Base-by-base conservation (phyloP, 2,329 filamentous ascomycete species). In the Pseudocercospora fuligena region DNA sequence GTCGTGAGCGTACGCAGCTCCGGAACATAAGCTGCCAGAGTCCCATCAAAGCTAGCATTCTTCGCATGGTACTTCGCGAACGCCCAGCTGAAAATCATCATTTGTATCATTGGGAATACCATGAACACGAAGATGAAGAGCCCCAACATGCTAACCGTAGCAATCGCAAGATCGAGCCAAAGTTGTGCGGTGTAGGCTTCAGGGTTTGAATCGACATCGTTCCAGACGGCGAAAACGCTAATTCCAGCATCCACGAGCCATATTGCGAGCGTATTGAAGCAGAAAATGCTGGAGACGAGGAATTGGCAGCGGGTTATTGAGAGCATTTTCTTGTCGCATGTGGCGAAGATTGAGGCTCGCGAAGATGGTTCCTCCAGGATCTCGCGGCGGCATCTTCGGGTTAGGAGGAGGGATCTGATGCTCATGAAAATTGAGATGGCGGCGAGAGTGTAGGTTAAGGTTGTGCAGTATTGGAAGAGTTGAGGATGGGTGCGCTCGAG, bases 71-170 rank as follows among this genome's bases (percentile, higher is more conserved):
- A 60, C 12, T 61, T 61, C 4, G 43, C 59, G 46, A 61, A 61
- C 6, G 46, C 59, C 59, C 43, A 49, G 49, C 54, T 53, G 27
- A 40, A 29, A 51, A 61, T 57, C 29, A 68, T 25, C 46, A 73
- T 61, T 60, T 73, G 72, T 1, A 62, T n/a, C 43, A 72, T 58
- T 2, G 72, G 72, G 56, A 72, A 70, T 19, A 72, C 21, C 53
- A 70, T 46, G 59, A 71, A 70, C 23, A 65, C 60, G 21, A 67
- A 66, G 9, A 61, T 36, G 64, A 71, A 72, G 40, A 70, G 29
- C 19, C 63, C 69, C 3, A 66, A n/a, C 36, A 67, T 63, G 25
- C 57, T 51, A n/a, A 67, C 59, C 16, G 36, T 46, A 11, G 62
- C 25, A 36, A 64, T 40, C 5, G 59, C 70, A 46, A 70, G 40